Evolutionary conservation across 768 basidiomycete species (phyloP).

Genomic region (Boletus edulis): DNA sequence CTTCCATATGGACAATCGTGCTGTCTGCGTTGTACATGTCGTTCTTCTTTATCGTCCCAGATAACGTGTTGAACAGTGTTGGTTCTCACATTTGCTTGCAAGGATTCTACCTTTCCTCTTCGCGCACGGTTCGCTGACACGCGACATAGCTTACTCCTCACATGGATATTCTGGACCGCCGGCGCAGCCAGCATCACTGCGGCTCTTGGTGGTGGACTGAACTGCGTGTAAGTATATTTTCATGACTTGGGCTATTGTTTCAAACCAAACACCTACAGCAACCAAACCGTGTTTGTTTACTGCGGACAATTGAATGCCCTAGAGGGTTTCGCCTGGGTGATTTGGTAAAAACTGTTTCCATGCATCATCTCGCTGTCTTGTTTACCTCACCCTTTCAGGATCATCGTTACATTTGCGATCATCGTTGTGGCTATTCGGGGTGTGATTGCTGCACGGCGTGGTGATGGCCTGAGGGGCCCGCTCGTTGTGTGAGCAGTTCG

Average conservation of each 20-base stretch:
- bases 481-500: slow-evolving; percentile 37
- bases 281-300: slow-evolving; percentile 49
- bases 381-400: slow-evolving; percentile 38
- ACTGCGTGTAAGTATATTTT: slow-evolving; percentile 54
- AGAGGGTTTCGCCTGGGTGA: slow-evolving; percentile 73
- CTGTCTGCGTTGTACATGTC: slow-evolving; percentile 49
- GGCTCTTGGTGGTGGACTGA: slow-evolving; percentile 62
- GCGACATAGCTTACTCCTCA: slow-evolving; percentile 53
- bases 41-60: slow-evolving; percentile 51
- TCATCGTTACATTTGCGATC: slow-evolving; percentile 60
- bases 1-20: slow-evolving; percentile 69
- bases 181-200: slow-evolving; percentile 70
- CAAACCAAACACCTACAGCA: slow-evolving; percentile 21
- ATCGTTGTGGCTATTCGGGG: slow-evolving; percentile 60
- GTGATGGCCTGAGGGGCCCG: slow-evolving; percentile 63
- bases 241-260: not conserved
- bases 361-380: not conserved
- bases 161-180: slow-evolving; percentile 79
- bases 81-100: slow-evolving; percentile 64
- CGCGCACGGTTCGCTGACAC: slow-evolving; percentile 2
- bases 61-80: slow-evolving; percentile 56
- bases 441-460: slow-evolving; percentile 55
- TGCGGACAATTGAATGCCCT: slow-evolving; percentile 78
- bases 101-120: slow-evolving; percentile 21
- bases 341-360: slow-evolving; percentile 44